Conservation (phyloP, 2,329 filamentous ascomycete genomes). For the Apiospora pterosperma region DNA sequence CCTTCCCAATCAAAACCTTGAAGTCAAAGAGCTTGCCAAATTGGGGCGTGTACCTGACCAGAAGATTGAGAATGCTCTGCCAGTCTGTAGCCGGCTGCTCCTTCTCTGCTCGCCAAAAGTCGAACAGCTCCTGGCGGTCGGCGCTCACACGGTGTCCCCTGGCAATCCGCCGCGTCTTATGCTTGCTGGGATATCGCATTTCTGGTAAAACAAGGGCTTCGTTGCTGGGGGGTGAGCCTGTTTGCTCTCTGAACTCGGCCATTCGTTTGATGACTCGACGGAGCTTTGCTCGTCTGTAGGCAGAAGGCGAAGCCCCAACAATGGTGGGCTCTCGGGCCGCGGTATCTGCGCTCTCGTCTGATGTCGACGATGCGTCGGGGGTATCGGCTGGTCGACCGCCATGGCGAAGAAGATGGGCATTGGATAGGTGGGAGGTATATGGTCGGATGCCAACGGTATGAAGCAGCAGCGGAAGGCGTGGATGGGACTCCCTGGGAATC, state of each 20-base stretch:
- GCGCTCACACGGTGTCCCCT: background rate
- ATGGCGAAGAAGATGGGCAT: background rate
- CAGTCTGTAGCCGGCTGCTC: slow-evolving; percentile 12
- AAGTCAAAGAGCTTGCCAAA: slow-evolving; percentile 21
- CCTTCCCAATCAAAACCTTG: slow-evolving; percentile 22
- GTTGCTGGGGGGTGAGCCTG: slow-evolving; percentile 3
- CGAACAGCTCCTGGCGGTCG: background rate
- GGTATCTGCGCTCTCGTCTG: slow-evolving; percentile 3
- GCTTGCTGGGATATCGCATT: slow-evolving; percentile 13
- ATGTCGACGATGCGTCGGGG: background rate
- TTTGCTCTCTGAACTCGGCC: background rate
- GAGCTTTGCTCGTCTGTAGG: slow-evolving; percentile 7
- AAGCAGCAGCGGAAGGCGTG: slow-evolving; percentile 6
- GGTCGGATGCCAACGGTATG: background rate
- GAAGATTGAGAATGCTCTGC: slow-evolving; percentile 18
- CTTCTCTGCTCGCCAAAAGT: background rate
- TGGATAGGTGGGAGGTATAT: background rate
- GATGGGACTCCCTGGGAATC: slow-evolving; percentile 21
- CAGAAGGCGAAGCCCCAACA: slow-evolving; percentile 8
- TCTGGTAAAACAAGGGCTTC: slow-evolving; percentile 13
- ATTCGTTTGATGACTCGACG: slow-evolving; percentile 12
- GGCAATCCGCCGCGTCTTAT: slow-evolving; percentile 9
- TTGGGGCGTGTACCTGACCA: slow-evolving; percentile 21
- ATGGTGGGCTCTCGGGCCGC: slow-evolving; percentile 1
- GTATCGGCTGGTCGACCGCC: background rate